These are phyloP conservation scores for Fusarium annulatum DNA, from an alignment of 2,329 filamentous ascomycete species.

Conservation along the genomic window DNA sequence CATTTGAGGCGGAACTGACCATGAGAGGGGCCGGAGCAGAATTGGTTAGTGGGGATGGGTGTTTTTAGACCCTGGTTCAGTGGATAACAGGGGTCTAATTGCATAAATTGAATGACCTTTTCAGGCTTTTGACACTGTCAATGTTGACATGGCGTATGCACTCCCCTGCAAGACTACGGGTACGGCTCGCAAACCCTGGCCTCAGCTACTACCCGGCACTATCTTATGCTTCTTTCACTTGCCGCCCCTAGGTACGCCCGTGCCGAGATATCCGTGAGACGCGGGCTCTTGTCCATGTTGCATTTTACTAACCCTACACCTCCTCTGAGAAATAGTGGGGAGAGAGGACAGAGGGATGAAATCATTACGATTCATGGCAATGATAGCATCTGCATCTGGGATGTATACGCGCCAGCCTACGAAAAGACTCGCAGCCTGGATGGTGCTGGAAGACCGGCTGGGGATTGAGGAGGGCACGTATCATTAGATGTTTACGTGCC, in stretches of 20 bases:
- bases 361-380: neutral
- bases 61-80: too few relatives aligned
- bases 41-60: neutral
- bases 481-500: neutral
- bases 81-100: neutral
- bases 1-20: neutral
- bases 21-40: neutral
- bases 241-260: neutral
- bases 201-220: neutral
- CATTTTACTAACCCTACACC: neutral
- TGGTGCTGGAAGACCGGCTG: neutral
- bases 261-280: neutral
- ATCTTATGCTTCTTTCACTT: conserved; percentile 6
- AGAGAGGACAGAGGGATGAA: too few relatives aligned
- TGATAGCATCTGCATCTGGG: neutral
- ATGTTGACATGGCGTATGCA: neutral
- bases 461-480: neutral
- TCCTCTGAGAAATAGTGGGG: neutral
- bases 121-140: neutral
- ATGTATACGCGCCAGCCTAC: neutral
- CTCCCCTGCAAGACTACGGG: neutral
- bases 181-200: neutral
- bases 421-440: too few relatives aligned
- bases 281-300: neutral
- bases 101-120: neutral